Conservation (phyloP, 192 early-diverging fungal genomes). For the Coemansia sp. region DNA sequence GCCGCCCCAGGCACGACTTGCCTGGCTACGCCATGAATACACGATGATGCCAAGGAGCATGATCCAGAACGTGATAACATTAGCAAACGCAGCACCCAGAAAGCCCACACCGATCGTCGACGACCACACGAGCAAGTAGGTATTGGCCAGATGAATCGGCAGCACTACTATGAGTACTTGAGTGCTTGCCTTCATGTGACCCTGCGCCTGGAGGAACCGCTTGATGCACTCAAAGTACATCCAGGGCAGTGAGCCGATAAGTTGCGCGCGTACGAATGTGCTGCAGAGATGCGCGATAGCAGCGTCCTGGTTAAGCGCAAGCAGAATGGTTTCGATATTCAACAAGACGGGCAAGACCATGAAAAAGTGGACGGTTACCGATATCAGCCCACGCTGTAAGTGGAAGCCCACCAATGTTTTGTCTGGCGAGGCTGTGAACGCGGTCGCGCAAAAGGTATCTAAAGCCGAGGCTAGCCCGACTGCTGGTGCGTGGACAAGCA, state of each 20-base stretch:
- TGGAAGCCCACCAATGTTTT: constrained; percentile 69
- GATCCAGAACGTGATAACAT: constrained; percentile 71
- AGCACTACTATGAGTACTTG: constrained; percentile 70
- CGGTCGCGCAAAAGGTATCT: constrained; percentile 74
- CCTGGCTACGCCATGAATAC: constrained; percentile 61
- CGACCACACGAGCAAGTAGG: constrained; percentile 81
- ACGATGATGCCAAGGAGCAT: constrained; percentile 63
- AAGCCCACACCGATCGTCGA: constrained; percentile 67
- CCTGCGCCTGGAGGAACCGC: constrained; percentile 87
- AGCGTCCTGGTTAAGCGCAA: constrained; percentile 73
- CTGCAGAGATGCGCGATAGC: constrained; percentile 69
- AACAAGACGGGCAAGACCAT: constrained; percentile 71
- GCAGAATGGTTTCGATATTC: constrained; percentile 67
- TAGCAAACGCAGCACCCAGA: constrained; percentile 83
- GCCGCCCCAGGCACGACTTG: constrained; percentile 68
- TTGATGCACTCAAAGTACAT: constrained; percentile 84
- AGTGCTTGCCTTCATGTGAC: constrained; percentile 83
- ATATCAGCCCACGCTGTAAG: constrained; percentile 77
- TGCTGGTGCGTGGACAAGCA: constrained; percentile 64
- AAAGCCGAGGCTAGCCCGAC: constrained; percentile 73
- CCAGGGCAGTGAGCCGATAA: constrained; percentile 74
- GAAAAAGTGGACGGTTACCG: constrained; percentile 67
- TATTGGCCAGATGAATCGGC: constrained; percentile 72
- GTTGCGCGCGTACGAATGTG: constrained; percentile 63
- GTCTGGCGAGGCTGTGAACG: constrained; percentile 66